Conservation (phyloP, 2,329 filamentous ascomycete species). For the Myriosclerotinia duriaeana region DNA sequence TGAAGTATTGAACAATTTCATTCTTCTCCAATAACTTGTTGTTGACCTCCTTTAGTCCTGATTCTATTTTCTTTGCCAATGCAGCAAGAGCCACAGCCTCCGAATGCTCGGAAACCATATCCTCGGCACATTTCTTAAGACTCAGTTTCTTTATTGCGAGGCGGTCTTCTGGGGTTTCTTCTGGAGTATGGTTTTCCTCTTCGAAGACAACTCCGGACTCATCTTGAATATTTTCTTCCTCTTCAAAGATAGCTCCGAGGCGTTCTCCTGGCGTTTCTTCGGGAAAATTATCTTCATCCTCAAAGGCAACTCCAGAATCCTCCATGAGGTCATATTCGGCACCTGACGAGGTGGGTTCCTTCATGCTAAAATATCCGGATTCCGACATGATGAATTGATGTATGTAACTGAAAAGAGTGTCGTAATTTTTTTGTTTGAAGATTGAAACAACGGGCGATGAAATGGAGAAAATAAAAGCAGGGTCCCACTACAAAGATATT, state of each 20-base stretch:
- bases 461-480: neutral
- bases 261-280: conserved; percentile 14
- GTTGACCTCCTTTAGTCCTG: conserved; percentile 22
- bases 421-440: conserved; percentile 9
- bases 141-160: conserved; percentile 18
- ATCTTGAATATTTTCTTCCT: conserved; percentile 10
- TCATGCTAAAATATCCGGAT: conserved; percentile 16
- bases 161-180: conserved; percentile 11
- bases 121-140: conserved; percentile 21
- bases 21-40: conserved; percentile 21
- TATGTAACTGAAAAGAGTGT: conserved; percentile 15
- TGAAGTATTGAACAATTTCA: conserved; percentile 23
- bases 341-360: neutral
- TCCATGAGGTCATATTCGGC: conserved; percentile 10
- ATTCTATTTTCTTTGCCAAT: conserved; percentile 21
- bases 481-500: neutral
- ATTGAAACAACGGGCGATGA: neutral
- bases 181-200: conserved; percentile 5
- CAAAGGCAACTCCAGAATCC: conserved; percentile 19
- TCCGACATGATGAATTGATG: conserved; percentile 10
- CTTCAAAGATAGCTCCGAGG: conserved; percentile 15
- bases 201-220: conserved; percentile 13
- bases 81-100: conserved; percentile 22
- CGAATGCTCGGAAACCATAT: conserved; percentile 20
- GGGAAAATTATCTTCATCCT: conserved; percentile 15